These are phyloP conservation scores for Chiua sp. DNA, from an alignment of 1,284 basidiomycete genomes.

Conservation along the genomic window DNA sequence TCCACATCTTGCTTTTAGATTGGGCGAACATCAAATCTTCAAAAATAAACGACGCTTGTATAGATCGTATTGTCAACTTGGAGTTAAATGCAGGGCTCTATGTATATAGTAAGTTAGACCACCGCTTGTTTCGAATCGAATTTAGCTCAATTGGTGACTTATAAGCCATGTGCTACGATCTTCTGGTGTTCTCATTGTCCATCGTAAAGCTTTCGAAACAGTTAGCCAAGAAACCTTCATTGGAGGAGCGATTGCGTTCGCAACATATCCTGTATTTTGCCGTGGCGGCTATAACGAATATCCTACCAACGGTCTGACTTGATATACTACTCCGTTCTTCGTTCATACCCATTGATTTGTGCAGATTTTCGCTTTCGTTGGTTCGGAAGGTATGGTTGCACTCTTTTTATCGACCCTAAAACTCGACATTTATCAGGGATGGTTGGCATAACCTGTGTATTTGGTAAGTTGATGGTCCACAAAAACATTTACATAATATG, in stretches of 20 bases:
- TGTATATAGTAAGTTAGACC: too few species aligned
- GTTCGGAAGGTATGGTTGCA: conserved; percentile 5
- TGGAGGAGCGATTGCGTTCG: conserved; percentile 13
- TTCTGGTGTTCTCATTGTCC: conserved; percentile 23
- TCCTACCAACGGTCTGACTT: conserved; percentile 20
- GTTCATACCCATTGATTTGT: background rate
- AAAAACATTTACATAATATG: background rate
- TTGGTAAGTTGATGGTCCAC: conserved; percentile 14
- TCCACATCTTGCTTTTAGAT: conserved; percentile 10
- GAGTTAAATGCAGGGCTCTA: too few species aligned
- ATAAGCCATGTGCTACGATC: conserved; percentile 26
- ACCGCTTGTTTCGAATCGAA: too few species aligned
- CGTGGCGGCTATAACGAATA: conserved; percentile 13
- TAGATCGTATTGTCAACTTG: background rate
- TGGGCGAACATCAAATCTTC: background rate
- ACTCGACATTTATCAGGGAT: conserved; percentile 9
- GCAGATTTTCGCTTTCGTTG: conserved; percentile 7
- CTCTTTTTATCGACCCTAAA: too few species aligned
- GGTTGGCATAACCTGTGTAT: conserved; percentile 10
- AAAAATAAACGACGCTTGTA: conserved; percentile 9
- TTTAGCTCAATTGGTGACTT: too few species aligned
- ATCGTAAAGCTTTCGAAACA: conserved; percentile 17
- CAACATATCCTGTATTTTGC: conserved; percentile 31
- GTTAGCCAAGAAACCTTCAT: conserved; percentile 9
- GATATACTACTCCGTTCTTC: fast-evolving